Evolutionary conservation across 179 eudicot genomes (phyloP), one percentile per base, ranked within the genome.

Genomic region (Camellia oleifera): DNA sequence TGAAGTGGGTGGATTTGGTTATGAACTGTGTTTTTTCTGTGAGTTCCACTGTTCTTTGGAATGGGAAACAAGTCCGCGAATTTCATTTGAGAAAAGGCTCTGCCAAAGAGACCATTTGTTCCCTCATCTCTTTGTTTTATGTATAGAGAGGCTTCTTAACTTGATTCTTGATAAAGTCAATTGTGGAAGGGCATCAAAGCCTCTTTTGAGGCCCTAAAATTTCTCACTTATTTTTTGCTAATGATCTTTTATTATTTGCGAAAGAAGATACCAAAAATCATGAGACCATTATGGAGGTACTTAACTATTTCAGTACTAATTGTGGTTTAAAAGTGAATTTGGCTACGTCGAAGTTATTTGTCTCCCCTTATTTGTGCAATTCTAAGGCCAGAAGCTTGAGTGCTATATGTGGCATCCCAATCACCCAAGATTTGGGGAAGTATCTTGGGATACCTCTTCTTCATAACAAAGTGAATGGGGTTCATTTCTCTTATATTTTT

Each of bases 71-170:
- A 0, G 8, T 46, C 2, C 8, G 0, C 6, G 3, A 6, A 2
- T 75, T 75, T 42, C 9, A 2, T 7, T 26, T n/a, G 14, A 6
- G 42, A 3, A 57, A 68, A 10, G 50, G 3, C 6, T 75, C 1
- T 23, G 78, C 3, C 78, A 75, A 75, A 68, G 54, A 5, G 68
- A 75, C 40, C 78, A 68, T 0, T 3, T 61, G 2, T 75, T 67
- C 17, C 68, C 68, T 8, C 61, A 60, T 11, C 40, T 75, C 4
- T 75, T 75, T 60, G 61, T 75, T 61, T 0, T 75, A 4, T 11
- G 17, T 26, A 26, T 75, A 54, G 20, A 61, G n/a, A 64, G 44
- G 53, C n/a, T 75, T 2, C 32, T n/a, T 32, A 32, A 32, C 56
- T 32, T 3, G 4, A 23, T 58, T 32, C 2, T 32, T 32, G 17